Evolutionary conservation across 208 protist species (phyloP), one percentile per base, ranked within the genome.

Genomic region (Lotmaria passim): DNA sequence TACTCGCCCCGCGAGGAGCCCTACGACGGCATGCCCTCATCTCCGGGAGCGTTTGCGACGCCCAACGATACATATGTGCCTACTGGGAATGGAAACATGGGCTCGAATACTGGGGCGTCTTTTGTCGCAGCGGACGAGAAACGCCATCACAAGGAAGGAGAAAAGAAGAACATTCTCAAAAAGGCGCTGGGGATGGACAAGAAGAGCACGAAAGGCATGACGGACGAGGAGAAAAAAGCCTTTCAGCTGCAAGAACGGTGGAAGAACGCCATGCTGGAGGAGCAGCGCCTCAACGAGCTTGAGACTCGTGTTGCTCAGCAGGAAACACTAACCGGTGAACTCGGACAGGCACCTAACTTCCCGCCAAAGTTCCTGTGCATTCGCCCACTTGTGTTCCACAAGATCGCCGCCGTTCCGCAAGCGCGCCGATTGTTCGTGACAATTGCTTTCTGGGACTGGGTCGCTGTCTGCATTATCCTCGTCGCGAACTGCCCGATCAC

Each of bases 331-430:
- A 81, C 68, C 11, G 15, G 4, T 0, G 56, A 57, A 23, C 3
- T 79, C 7, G 62, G 63, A 14, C 56, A 76, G n/a, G 19, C 30
- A 46, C 78, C 89, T 1, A 94, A 94, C 59, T 90, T 94, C 53
- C 89, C 89, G 14, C 88, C 59, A 7, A 90, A 82, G 52, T 81
- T 94, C 47, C 71, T 94, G 34, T 94, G 83, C 61, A 81, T 94
- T 30, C 72, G 65, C 17, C 89, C 89, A 1, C 56, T 94, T 12
- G 81, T 94, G n/a, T 81, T 85, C 66, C 84, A 94, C 56, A 82
- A 77, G 38, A 69, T 94, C 28, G 66, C 73, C 15, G 44, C 19
- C 19, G 79, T 94, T 44, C 72, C 83, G 10, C 61, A 77, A 28
- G 36, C 63, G 24, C 75, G 85, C 8, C 82, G 75, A 33, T 34